phyloP scores from a whole-genome alignment of 2,329 filamentous ascomycete genomes.

The Trichophaea hybrida region DNA sequence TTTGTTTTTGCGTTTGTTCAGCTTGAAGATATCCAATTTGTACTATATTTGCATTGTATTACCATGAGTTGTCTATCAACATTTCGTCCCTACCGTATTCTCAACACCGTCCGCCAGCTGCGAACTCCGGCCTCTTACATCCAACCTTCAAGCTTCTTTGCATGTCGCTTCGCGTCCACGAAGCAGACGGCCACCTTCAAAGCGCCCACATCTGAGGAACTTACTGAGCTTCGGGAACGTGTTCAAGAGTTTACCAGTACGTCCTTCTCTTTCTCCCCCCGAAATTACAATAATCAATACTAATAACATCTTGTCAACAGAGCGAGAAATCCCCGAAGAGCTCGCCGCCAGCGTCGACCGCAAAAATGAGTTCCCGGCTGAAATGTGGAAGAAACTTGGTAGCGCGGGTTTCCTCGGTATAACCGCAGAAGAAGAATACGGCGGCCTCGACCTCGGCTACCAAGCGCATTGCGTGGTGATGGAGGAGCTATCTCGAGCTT shows the following conservation, averaged over 20 bases:
- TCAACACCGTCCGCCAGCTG: neutral
- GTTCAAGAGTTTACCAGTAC: conserved; percentile 70
- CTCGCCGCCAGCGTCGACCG: conserved; percentile 71
- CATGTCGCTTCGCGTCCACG: conserved; percentile 42
- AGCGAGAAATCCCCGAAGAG: conserved; percentile 72
- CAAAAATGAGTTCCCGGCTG: conserved; percentile 71
- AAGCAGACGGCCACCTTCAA: conserved; percentile 53
- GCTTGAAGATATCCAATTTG: neutral
- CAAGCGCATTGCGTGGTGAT: conserved; percentile 92
- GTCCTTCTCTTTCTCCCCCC: neutral
- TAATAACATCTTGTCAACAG: conserved; percentile 29
- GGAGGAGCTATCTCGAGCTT: conserved; percentile 85
- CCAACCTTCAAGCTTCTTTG: conserved; percentile 26
- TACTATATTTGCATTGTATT: neutral
- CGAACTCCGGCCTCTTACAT: neutral
- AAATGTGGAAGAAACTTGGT: conserved; percentile 89
- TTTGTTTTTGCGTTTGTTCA: neutral
- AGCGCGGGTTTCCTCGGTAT: conserved; percentile 84
- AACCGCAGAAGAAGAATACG: conserved; percentile 83
- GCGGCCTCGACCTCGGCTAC: conserved; percentile 82
- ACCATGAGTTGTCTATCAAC: neutral
- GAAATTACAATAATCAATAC: neutral
- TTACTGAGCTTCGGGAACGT: conserved; percentile 65
- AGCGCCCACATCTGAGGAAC: conserved; percentile 55
- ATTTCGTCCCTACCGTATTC: neutral